A percentile compares a stretch with the other conserved stretches of the same genome.
Conservation (phyloP, 2,329 filamentous ascomycete genomes). For the Didymella arachidicola region DNA sequence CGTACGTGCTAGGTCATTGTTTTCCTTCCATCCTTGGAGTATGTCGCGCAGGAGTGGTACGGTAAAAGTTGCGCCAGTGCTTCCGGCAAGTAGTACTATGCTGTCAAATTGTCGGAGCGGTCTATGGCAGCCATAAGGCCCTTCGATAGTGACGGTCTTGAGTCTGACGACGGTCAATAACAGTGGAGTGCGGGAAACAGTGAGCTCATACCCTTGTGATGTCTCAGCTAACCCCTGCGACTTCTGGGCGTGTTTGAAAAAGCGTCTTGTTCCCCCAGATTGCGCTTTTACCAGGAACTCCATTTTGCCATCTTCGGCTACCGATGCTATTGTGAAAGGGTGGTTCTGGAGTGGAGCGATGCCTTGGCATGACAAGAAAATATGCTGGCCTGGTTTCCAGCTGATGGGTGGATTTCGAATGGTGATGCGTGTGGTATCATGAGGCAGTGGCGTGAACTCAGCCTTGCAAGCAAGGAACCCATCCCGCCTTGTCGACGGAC, state of each 20-base stretch:
- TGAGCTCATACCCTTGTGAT: constrained; percentile 23
- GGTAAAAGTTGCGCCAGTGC: constrained; percentile 67
- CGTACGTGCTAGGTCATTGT: constrained; percentile 16
- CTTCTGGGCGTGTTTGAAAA: constrained; percentile 62
- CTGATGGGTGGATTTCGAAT: constrained; percentile 62
- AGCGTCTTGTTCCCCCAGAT: constrained; percentile 60
- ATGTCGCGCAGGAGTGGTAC: constrained; percentile 65
- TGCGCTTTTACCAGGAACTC: constrained; percentile 65
- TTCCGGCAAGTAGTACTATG: constrained; percentile 66
- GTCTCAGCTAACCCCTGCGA: constrained; percentile 24
- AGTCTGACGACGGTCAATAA: constrained; percentile 13
- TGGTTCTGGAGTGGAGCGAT: constrained; percentile 67
- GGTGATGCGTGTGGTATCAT: constrained; percentile 64
- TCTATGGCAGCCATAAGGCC: constrained; percentile 61
- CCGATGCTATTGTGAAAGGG: constrained; percentile 69
- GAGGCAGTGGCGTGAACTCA: constrained; percentile 57
- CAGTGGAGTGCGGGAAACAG: neutral
- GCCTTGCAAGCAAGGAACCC: constrained; percentile 50
- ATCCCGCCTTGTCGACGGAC: constrained; percentile 41
- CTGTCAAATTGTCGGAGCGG: constrained; percentile 67
- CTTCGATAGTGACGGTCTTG: constrained; percentile 60
- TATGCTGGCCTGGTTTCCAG: constrained; percentile 70
- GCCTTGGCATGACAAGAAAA: constrained; percentile 66
- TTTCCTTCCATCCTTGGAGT: constrained; percentile 57
- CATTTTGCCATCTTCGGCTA: constrained; percentile 63